These are phyloP conservation scores for Arctium minus DNA, from an alignment of 129 eudicot species.

Conservation along the genomic window DNA sequence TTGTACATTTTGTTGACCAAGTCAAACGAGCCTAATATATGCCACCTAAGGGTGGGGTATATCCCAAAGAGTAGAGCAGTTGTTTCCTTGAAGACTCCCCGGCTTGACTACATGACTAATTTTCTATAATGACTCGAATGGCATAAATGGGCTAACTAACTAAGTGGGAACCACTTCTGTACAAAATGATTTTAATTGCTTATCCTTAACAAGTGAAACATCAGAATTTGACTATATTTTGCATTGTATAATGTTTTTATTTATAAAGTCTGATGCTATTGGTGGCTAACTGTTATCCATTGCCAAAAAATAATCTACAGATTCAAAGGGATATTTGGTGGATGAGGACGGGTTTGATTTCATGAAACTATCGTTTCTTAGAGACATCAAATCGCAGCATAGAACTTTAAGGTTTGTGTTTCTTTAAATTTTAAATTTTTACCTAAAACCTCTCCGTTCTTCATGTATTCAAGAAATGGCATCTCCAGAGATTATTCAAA, in stretches of 20 bases:
- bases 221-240: no score
- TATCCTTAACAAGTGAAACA: no score
- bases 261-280: background rate
- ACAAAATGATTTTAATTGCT: no score
- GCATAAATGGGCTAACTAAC: no score
- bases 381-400: constrained; percentile 83
- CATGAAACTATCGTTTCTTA: constrained; percentile 78
- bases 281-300: background rate
- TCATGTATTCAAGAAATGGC: background rate
- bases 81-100: no score
- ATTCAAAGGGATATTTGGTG: constrained; percentile 94
- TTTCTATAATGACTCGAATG: no score
- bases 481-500: constrained; percentile 90
- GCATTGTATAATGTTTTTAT: background rate
- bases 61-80: no score
- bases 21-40: no score
- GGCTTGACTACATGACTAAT: no score
- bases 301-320: constrained; percentile 34
- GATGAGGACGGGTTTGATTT: constrained; percentile 97
- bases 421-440: background rate
- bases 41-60: no score
- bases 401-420: constrained; percentile 84
- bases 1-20: no score
- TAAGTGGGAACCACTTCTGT: no score
- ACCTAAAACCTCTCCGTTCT: background rate